phyloP scores from a whole-genome alignment of 345 rosid species.

The Physaria fendleri region DNA sequence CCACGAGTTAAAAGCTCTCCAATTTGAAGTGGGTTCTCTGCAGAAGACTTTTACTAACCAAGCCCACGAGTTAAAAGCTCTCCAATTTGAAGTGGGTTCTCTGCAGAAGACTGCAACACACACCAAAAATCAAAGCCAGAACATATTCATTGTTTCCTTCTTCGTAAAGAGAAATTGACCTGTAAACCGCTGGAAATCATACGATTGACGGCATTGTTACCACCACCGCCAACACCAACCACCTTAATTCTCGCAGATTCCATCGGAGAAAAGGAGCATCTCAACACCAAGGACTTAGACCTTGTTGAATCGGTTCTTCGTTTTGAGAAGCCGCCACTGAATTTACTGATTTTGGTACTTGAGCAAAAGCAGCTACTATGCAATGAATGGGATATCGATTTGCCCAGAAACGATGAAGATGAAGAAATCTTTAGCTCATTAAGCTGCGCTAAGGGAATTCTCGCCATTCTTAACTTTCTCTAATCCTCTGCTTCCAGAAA shows the following conservation, averaged over 20 bases:
- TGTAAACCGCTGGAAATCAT: slow-evolving; percentile 95
- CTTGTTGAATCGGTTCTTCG: slow-evolving; percentile 24
- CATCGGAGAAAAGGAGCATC: slow-evolving; percentile 62
- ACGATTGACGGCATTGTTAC: slow-evolving; percentile 98
- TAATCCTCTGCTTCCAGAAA: not conserved
- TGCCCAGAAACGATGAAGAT: slow-evolving; percentile 27
- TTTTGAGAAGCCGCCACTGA: slow-evolving; percentile 27
- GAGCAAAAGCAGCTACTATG: slow-evolving; percentile 20
- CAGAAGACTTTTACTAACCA: slow-evolving; percentile 80
- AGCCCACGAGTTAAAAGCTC: slow-evolving; percentile 95
- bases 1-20: slow-evolving; percentile 98
- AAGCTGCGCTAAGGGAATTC: slow-evolving; percentile 47
- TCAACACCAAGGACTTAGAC: slow-evolving; percentile 25
- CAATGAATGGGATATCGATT: slow-evolving; percentile 24
- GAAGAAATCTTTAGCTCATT: slow-evolving; percentile 41
- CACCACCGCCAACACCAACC: slow-evolving; percentile 95
- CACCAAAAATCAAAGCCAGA: not conserved
- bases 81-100: slow-evolving; percentile 87
- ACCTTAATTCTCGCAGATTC: slow-evolving; percentile 94
- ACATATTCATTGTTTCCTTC: not conserved
- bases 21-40: slow-evolving; percentile 78
- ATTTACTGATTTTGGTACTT: slow-evolving; percentile 17
- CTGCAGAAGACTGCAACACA: slow-evolving; percentile 67
- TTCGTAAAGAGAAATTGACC: slow-evolving; percentile 30
- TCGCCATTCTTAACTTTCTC: slow-evolving; percentile 41